Conservation (phyloP, 139 green algal genomes). For the Klebsormidium nitens region DNA sequence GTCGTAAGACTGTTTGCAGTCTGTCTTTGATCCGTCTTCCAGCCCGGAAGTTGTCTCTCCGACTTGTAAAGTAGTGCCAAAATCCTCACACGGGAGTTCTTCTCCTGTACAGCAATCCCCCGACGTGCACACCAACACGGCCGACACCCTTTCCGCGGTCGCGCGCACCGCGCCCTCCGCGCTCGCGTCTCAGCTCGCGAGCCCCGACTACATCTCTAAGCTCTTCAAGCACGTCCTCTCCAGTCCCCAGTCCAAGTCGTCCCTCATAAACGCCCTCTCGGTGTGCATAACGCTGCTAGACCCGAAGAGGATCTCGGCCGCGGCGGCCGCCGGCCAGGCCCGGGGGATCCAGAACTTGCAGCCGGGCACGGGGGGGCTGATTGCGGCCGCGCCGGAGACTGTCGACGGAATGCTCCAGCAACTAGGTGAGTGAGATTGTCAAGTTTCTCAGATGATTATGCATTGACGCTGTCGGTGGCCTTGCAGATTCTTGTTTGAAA, state of each 20-base stretch:
- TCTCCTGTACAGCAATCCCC: conserved; percentile 26
- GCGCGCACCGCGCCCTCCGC: conserved; percentile 39
- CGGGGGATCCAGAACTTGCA: background rate
- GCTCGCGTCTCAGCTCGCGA: conserved; percentile 41
- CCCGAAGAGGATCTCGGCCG: conserved; percentile 10
- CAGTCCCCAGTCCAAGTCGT: conserved; percentile 4
- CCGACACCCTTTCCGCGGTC: conserved; percentile 43
- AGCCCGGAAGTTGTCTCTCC: too few species aligned
- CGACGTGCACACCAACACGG: conserved; percentile 44
- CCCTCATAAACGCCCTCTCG: conserved; percentile 34
- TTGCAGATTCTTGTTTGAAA: too few species aligned
- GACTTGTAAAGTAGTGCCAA: too few species aligned
- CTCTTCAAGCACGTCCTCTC: conserved; percentile 34
- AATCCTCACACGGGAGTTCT: too few species aligned
- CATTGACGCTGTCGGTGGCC: too few species aligned
- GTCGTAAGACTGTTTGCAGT: too few species aligned
- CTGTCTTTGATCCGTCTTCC: too few species aligned
- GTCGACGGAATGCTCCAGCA: conserved; percentile 41
- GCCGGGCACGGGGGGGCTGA: background rate
- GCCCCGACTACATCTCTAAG: conserved; percentile 14
- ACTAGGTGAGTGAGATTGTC: conserved; percentile 31
- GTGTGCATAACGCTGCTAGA: conserved; percentile 42
- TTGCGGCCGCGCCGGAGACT: conserved; percentile 14
- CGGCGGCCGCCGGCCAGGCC: conserved; percentile 1
- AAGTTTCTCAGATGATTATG: too few species aligned